Evolutionary conservation across 805 yeast genomes (phyloP), one percentile per base, ranked within the genome.

Genomic region (Vanderwaltozyma verrucispora): DNA sequence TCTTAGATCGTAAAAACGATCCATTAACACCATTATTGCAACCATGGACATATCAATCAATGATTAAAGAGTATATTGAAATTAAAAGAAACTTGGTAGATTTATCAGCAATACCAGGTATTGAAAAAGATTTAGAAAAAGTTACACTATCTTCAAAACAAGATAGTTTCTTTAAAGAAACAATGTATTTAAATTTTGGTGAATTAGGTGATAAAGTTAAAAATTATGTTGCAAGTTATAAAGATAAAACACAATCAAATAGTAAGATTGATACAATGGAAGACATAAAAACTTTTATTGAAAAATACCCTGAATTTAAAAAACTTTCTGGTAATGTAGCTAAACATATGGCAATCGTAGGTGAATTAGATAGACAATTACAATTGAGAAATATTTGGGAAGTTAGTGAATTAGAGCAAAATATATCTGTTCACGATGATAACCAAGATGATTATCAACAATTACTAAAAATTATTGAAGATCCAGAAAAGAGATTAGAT

Each of bases 11-110:
- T 37, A 74, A 77, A 40, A 81, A 75, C 51, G 99, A 92, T 60
- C 96, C 98, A 2, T 67, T 89, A 12, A 89, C 99, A 1, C 96
- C 99, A 1, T 68, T 92, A 23, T 63, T 92, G 34, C 75, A 80
- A 28, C 98, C 97, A 2, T 92, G 99, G 99, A 88, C 98, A 1
- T 92, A 86, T 60, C 97, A 89, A 55, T 83, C 96, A 2, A 89
- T 92, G 97, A 85, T 92, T 14, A 95, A 89, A 56, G 97, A 94
- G 56, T 70, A 87, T 17, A 65, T 92, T 23, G 95, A 89, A 2
- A 83, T 92, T 41, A 64, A 68, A 25, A 80, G 86, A 53, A 89
- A 92, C 49, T 72, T 88, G 2, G 94, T 86, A 4, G 80, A 76
- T 47, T 57, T 88, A 26, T 65, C 78, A 0, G 50, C 59, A 1